These are phyloP conservation scores for Nakaseomyces uthaithaninus DNA, from an alignment of 1,139 yeast genomes.

Conservation along the genomic window DNA sequence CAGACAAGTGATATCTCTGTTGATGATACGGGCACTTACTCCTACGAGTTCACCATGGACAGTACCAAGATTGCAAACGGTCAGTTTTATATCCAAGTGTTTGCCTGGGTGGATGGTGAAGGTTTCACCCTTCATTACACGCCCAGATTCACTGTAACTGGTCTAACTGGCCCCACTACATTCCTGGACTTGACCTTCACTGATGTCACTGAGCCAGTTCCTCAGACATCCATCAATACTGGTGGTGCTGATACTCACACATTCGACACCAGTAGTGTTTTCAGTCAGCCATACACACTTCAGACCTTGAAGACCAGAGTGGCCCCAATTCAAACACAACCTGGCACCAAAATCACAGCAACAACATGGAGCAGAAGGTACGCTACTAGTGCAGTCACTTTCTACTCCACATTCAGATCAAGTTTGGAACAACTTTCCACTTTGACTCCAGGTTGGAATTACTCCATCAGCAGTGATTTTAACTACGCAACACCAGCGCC, in stretches of 20 bases:
- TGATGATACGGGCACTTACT: conserved; percentile 16
- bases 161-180: conserved; percentile 55
- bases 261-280: conserved; percentile 32
- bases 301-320: conserved; percentile 70
- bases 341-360: conserved; percentile 60
- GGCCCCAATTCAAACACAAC: conserved; percentile 92
- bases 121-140: conserved; percentile 66
- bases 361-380: conserved; percentile 54
- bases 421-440: conserved; percentile 52
- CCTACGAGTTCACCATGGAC: conserved; percentile 39
- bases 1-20: conserved; percentile 26
- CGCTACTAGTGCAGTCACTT: conserved; percentile 62
- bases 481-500: conserved; percentile 66
- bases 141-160: conserved; percentile 53
- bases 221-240: conserved; percentile 36
- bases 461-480: conserved; percentile 51
- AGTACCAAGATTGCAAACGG: conserved; percentile 51
- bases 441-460: conserved; percentile 76
- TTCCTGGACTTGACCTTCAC: conserved; percentile 14
- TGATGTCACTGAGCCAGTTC: conserved; percentile 25
- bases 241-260: conserved; percentile 26
- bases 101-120: conserved; percentile 33
- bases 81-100: conserved; percentile 60
- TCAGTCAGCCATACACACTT: conserved; percentile 52
- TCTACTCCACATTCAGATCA: conserved; percentile 37